These are phyloP conservation scores for Lactarius sanguifluus DNA, from an alignment of 768 basidiomycete genomes.

Conservation along the genomic window DNA sequence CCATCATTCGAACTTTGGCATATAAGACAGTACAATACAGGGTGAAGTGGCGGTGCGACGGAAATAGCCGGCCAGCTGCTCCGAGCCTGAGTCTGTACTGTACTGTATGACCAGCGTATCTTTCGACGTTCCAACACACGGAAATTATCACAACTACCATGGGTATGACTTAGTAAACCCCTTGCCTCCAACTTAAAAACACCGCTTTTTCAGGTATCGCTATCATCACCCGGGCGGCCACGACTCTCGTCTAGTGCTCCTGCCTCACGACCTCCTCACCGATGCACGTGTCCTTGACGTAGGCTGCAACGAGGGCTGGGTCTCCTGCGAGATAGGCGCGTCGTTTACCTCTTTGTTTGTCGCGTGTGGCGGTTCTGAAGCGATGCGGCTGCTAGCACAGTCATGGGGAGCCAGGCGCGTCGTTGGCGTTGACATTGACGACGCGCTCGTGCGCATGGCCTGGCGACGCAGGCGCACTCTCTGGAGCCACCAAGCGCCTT, in stretches of 20 bases:
- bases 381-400: slow-evolving; percentile 52
- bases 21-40: too few species aligned
- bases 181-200: background rate
- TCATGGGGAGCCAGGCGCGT: slow-evolving; percentile 60
- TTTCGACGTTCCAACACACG: slow-evolving; percentile 22
- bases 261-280: slow-evolving; percentile 38
- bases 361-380: background rate
- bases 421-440: slow-evolving; percentile 84
- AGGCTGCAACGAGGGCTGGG: slow-evolving; percentile 29
- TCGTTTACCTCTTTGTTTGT: slow-evolving; percentile 29
- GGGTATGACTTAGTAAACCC: slow-evolving; percentile 8
- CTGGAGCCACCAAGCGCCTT: slow-evolving; percentile 66
- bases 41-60: too few species aligned
- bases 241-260: slow-evolving; percentile 66
- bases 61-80: too few species aligned
- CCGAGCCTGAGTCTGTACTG: too few species aligned
- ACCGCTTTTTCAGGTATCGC: slow-evolving; percentile 8
- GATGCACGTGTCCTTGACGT: slow-evolving; percentile 22
- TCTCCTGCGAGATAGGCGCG: slow-evolving; percentile 24
- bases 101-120: slow-evolving; percentile 19
- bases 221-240: slow-evolving; percentile 23
- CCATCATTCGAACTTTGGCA: too few species aligned
- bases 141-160: slow-evolving; percentile 31
- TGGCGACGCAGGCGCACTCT: slow-evolving; percentile 69
- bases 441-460: slow-evolving; percentile 67